phyloP scores from a whole-genome alignment of 345 rosid genomes.

The Corymbia maculata region DNA sequence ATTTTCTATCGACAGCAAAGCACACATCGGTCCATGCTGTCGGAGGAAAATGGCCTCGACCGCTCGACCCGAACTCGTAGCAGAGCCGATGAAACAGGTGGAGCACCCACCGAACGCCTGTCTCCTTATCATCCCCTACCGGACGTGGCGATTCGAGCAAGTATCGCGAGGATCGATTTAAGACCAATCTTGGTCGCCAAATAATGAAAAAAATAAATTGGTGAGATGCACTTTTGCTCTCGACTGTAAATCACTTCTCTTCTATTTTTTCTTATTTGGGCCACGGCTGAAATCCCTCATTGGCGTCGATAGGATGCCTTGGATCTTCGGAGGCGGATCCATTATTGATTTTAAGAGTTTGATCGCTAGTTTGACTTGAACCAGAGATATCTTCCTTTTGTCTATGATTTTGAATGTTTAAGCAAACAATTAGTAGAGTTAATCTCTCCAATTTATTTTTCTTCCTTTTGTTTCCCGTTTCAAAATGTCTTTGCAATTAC shows the following conservation, averaged over 20 bases:
- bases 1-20: not conserved
- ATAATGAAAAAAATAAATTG: not conserved
- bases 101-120: not conserved
- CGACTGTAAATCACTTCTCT: not conserved
- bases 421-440: not conserved
- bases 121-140: not conserved
- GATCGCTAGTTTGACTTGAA: not conserved
- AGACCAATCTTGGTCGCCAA: not conserved
- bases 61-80: not conserved
- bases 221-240: not conserved
- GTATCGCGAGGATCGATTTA: not conserved
- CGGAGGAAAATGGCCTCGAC: not conserved
- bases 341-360: not conserved
- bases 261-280: not conserved
- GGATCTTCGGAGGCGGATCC: not conserved
- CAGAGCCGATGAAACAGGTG: not conserved
- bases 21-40: rapidly evolving
- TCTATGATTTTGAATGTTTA: not conserved
- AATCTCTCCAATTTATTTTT: not conserved
- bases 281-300: not conserved
- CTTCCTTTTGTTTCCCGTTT: too few species aligned
- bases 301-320: not conserved
- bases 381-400: not conserved
- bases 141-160: not conserved
- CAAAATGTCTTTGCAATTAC: not conserved